A percentile compares a stretch with the other conserved stretches of the same genome.
These are phyloP conservation scores for Metarhizium guizhouense DNA, from an alignment of 2,329 filamentous ascomycete species.

Conservation along the genomic window DNA sequence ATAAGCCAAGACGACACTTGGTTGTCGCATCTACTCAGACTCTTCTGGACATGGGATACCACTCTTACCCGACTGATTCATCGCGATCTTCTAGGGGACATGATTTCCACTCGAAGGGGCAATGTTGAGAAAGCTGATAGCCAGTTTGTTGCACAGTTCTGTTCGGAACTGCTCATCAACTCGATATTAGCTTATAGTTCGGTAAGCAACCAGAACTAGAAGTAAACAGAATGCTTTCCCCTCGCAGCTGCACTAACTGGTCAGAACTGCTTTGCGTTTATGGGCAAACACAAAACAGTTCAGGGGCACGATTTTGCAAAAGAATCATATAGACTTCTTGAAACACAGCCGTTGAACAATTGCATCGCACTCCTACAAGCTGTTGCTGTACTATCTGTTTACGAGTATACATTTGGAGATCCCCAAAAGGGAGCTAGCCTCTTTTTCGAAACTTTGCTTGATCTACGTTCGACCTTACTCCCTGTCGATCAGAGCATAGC, in stretches of 20 bases:
- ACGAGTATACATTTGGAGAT: constrained; percentile 9
- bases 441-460: not conserved
- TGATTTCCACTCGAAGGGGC: constrained; percentile 2
- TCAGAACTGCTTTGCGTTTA: not conserved
- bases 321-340: not conserved
- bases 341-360: not conserved
- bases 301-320: not conserved
- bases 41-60: constrained; percentile 18
- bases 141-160: constrained; percentile 7
- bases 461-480: not conserved
- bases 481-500: not conserved
- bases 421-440: not conserved
- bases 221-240: not conserved
- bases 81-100: constrained; percentile 8
- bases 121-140: not conserved
- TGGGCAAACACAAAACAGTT: not conserved
- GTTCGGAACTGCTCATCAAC: constrained; percentile 15
- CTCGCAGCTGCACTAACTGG: not conserved
- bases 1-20: constrained; percentile 8
- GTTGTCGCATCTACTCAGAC: constrained; percentile 10
- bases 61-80: constrained; percentile 10
- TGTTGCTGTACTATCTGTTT: constrained; percentile 11
- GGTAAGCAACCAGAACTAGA: constrained; percentile 5
- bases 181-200: constrained; percentile 12
- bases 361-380: constrained; percentile 12